Evolutionary conservation across 1,139 yeast genomes (phyloP), one percentile per base, ranked within the genome.

Genomic region (Geotrichum reessii): DNA sequence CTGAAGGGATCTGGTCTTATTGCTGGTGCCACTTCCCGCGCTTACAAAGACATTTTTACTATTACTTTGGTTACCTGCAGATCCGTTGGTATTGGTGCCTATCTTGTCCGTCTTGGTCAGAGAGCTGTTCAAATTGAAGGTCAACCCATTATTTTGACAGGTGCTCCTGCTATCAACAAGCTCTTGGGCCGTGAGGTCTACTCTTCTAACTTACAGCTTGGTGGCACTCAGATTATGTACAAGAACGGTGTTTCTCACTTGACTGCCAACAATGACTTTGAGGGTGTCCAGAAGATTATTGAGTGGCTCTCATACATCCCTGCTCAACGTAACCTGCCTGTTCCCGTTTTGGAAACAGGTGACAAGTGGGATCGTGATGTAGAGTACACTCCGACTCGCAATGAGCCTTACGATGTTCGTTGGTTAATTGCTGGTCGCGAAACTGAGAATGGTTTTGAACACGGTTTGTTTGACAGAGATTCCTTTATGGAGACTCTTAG

Each of bases 41-140:
- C 99, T 46, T 93, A 93, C 82, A 89, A 89, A 74, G 99, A 93
- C 72, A 93, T 93, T 64, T 93, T 93, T 79, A 93, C 99, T 33
- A 84, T 92, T 63, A 93, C 99, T 24, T 81, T 93, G 73, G 99
- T 93, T 58, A 93, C 99, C 25, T 92, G 98, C 78, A 86, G 99
- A 80, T 91, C 98, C 52, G 99, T 93, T 69, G 99, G 99, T 85
- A 93, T 93, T 75, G 99, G 99, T 80, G 99, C 99, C 53, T 93
- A 93, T 73, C 82, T 93, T 73, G 99, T 93, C 50, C 87, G 99
- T 76, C 82, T 93, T 65, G 99, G 99, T 71, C 98, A 93, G 81
- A 88, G 99, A 81, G 96, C 98, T 52, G 92, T 93, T 70, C 99
- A 93, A 79, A 87, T 93, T 67, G 98, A 93, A 73, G 99, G 99